A percentile compares a stretch with the other conserved stretches of the same genome.
These are phyloP conservation scores for Lophium mytilinum DNA, from an alignment of 495 filamentous ascomycete species.

Conservation along the genomic window DNA sequence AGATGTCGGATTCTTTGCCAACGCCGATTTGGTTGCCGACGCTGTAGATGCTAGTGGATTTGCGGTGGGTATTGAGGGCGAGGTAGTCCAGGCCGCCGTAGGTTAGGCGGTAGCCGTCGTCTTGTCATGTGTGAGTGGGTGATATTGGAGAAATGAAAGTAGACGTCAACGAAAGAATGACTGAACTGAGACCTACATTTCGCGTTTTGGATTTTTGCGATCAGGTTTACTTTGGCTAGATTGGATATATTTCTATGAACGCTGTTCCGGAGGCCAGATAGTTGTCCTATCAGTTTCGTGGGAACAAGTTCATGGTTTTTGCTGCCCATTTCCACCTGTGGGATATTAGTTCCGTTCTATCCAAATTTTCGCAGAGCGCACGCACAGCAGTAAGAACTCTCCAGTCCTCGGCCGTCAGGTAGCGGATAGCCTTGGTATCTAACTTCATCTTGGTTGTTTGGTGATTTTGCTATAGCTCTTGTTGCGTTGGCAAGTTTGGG, in stretches of 20 bases:
- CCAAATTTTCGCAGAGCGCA: not conserved
- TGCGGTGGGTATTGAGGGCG: slow-evolving; percentile 79
- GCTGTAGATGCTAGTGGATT: slow-evolving; percentile 69
- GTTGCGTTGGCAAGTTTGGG: too few relatives aligned
- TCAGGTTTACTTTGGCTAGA: slow-evolving; percentile 85
- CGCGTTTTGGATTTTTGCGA: slow-evolving; percentile 87
- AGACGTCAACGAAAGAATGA: too few relatives aligned
- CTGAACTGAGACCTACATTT: slow-evolving; percentile 49
- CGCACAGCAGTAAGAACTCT: slow-evolving; percentile 81
- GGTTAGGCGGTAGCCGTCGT: slow-evolving; percentile 94
- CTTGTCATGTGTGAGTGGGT: slow-evolving; percentile 29
- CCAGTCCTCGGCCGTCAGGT: slow-evolving; percentile 90
- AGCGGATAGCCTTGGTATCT: slow-evolving; percentile 82
- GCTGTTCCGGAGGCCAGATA: slow-evolving; percentile 73
- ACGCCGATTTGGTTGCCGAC: slow-evolving; percentile 93
- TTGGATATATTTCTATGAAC: slow-evolving; percentile 83
- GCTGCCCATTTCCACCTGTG: slow-evolving; percentile 81
- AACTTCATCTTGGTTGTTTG: slow-evolving; percentile 63
- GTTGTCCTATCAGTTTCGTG: slow-evolving; percentile 74
- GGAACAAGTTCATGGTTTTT: slow-evolving; percentile 97
- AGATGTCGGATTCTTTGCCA: slow-evolving; percentile 95
- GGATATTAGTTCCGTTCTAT: not conserved
- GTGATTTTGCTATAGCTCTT: too few relatives aligned
- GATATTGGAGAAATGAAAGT: not conserved
- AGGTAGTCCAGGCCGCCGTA: slow-evolving; percentile 97